Conservation (phyloP, 176 grass and related monocot species). For the Carex myosuroides region DNA sequence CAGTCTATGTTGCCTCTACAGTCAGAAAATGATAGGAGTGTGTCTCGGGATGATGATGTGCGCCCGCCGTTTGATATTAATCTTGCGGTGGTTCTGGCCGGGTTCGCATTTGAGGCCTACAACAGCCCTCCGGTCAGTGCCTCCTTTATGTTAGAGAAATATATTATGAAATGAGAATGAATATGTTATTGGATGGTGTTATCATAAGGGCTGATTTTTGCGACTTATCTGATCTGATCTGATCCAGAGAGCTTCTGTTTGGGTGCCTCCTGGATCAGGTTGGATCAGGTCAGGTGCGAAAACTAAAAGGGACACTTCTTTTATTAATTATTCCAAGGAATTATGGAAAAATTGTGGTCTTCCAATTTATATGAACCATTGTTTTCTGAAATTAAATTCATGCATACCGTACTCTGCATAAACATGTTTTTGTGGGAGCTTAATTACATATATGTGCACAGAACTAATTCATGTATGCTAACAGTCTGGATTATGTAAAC, state of each 20-base stretch:
- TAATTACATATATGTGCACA: not conserved
- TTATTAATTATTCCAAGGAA: not conserved
- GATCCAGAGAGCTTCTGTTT: not conserved
- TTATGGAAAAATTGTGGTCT: not conserved
- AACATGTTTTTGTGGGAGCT: not conserved
- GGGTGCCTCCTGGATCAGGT: too few relatives aligned
- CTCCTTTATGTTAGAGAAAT: not conserved
- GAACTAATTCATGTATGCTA: not conserved
- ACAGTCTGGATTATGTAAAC: not conserved
- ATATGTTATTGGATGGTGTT: not conserved
- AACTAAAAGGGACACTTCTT: not conserved
- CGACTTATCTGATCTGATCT: not conserved
- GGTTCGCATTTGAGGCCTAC: conserved; percentile 89
- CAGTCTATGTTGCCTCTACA: conserved; percentile 19
- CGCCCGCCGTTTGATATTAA: conserved; percentile 74
- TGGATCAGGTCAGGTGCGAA: not conserved
- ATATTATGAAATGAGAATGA: not conserved
- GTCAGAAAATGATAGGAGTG: not conserved
- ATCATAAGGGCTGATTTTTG: not conserved
- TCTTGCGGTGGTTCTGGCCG: conserved; percentile 73
- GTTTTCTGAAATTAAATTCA: not conserved
- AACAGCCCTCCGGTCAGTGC: conserved; percentile 63
- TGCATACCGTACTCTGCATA: not conserved
- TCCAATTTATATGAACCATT: not conserved
- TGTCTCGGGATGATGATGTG: conserved; percentile 12